Conservation (phyloP, 2,329 filamentous ascomycete genomes). For the Epichloe sylvatica region DNA sequence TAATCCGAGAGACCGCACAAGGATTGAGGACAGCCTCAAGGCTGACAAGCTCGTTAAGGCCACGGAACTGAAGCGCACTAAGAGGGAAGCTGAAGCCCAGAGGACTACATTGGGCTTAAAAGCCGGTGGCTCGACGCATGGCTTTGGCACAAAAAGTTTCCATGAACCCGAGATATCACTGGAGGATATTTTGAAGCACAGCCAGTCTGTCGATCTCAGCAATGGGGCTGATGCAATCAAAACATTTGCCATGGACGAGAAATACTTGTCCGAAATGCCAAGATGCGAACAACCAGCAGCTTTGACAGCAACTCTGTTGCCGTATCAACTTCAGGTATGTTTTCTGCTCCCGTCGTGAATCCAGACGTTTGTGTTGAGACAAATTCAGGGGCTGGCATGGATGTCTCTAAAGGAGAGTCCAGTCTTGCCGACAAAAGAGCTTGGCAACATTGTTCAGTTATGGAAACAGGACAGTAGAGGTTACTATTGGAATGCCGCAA, state of each 20-base stretch:
- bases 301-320: constrained; percentile 54
- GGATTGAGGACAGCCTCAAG: constrained; percentile 49
- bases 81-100: constrained; percentile 37
- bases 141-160: constrained; percentile 16
- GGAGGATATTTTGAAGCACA: constrained; percentile 50
- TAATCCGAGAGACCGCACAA: constrained; percentile 34
- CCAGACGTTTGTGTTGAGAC: constrained; percentile 9
- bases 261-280: constrained; percentile 55
- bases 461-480: constrained; percentile 48
- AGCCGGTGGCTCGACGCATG: constrained; percentile 24
- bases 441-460: constrained; percentile 53
- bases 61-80: constrained; percentile 41
- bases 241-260: constrained; percentile 56
- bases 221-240: constrained; percentile 52
- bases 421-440: constrained; percentile 42
- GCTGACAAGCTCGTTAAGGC: constrained; percentile 48
- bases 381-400: constrained; percentile 60
- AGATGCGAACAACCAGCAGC: constrained; percentile 53
- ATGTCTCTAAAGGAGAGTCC: constrained; percentile 65
- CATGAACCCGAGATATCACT: constrained; percentile 32
- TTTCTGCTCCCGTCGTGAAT: neutral
- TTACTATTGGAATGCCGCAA: constrained; percentile 46
- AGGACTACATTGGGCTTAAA: constrained; percentile 29
- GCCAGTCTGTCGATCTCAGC: constrained; percentile 53
- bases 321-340: constrained; percentile 57